Conservation (phyloP, 1,139 yeast genomes). For the Hansenula anomala region DNA sequence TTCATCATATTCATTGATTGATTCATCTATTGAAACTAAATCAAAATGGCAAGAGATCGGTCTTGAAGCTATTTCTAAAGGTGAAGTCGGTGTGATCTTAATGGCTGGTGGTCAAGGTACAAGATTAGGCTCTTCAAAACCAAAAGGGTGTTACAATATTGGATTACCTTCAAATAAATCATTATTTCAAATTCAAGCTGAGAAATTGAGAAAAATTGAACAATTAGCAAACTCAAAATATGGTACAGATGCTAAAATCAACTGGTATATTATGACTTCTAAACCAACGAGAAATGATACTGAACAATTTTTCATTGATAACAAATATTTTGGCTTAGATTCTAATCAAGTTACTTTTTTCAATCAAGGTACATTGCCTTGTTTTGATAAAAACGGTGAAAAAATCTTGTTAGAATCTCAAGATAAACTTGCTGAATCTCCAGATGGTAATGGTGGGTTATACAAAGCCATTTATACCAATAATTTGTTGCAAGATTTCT, state of each 20-base stretch:
- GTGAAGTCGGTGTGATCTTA: constrained; percentile 81
- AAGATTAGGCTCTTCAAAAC: constrained; percentile 80
- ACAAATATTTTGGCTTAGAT: constrained; percentile 68
- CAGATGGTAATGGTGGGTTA: constrained; percentile 98
- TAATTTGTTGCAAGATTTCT: constrained; percentile 65
- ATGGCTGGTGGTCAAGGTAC: constrained; percentile 99
- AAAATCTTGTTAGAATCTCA: constrained; percentile 61
- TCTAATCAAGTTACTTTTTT: constrained; percentile 65
- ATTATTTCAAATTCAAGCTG: constrained; percentile 90
- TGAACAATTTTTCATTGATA: constrained; percentile 57
- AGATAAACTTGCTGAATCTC: constrained; percentile 68
- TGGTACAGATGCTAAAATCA: constrained; percentile 35
- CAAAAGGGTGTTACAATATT: constrained; percentile 92
- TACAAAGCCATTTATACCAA: constrained; percentile 75
- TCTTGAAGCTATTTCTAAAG: constrained; percentile 57
- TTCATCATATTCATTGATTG: constrained; percentile 48
- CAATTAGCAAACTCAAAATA: constrained; percentile 40
- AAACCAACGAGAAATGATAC: constrained; percentile 81
- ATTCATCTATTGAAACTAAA: constrained; percentile 26
- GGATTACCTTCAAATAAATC: constrained; percentile 81
- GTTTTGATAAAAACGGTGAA: constrained; percentile 67
- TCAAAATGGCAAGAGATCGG: constrained; percentile 58
- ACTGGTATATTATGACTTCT: constrained; percentile 95
- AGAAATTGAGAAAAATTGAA: constrained; percentile 66
- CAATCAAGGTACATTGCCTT: constrained; percentile 94